Conservation (phyloP, 2,329 filamentous ascomycete species). For the Phyllosticta citrichinensis region DNA sequence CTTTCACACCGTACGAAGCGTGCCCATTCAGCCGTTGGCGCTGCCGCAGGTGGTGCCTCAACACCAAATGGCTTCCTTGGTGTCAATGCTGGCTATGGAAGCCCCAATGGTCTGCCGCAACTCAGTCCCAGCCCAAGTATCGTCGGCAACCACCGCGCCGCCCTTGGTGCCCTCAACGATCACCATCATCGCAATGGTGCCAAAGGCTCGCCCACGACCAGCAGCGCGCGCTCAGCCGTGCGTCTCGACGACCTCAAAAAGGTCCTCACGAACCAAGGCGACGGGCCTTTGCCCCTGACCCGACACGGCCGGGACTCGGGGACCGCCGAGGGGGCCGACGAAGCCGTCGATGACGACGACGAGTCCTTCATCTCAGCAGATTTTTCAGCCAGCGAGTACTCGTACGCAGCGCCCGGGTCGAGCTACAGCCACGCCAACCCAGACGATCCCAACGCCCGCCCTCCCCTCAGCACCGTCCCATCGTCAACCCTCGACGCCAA, state of each 20-base stretch:
- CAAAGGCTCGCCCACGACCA: slow-evolving; percentile 24
- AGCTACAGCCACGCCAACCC: background rate
- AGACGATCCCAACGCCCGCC: background rate
- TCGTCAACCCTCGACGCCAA: background rate
- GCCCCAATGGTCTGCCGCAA: slow-evolving; percentile 4
- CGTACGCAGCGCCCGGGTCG: slow-evolving; percentile 30
- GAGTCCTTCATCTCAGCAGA: slow-evolving; percentile 67
- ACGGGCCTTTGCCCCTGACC: slow-evolving; percentile 33
- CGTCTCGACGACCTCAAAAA: slow-evolving; percentile 38
- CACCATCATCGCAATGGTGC: background rate
- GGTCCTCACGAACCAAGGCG: slow-evolving; percentile 24
- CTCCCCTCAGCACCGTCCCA: slow-evolving; percentile 1
- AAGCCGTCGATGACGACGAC: slow-evolving; percentile 28
- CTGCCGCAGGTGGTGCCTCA: background rate
- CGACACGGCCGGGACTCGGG: slow-evolving; percentile 36
- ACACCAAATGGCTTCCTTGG: slow-evolving; percentile 36
- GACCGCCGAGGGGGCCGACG: slow-evolving; percentile 35
- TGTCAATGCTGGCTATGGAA: slow-evolving; percentile 35
- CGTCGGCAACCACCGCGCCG: slow-evolving; percentile 4
- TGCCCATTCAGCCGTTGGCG: slow-evolving; percentile 14
- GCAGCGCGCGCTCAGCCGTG: slow-evolving; percentile 28
- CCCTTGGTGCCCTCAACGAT: slow-evolving; percentile 5
- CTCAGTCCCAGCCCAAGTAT: slow-evolving; percentile 4
- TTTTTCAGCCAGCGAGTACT: slow-evolving; percentile 55
- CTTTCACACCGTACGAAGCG: slow-evolving; percentile 10